phyloP scores from a whole-genome alignment of 495 filamentous ascomycete species.

The Amphirosellinia nigrospora region DNA sequence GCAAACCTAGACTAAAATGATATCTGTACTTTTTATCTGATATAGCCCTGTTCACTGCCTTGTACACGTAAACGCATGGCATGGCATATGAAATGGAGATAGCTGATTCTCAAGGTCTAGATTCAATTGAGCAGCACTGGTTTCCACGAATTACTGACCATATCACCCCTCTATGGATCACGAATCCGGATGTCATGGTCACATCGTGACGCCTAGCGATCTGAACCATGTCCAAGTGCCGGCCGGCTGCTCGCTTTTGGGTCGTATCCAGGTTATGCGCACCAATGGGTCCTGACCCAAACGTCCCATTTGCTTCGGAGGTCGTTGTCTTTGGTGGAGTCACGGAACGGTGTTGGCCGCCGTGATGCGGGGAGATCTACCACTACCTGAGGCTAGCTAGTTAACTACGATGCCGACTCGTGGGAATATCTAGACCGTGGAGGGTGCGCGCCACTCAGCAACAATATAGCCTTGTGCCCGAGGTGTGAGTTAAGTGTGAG shows the following conservation, averaged over 20 bases:
- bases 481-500: not conserved
- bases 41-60: not conserved
- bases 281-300: not conserved
- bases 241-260: not conserved
- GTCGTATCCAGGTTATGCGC: constrained; percentile 14
- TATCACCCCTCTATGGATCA: not conserved
- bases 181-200: constrained; percentile 1
- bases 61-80: not conserved
- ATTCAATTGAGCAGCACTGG: not conserved
- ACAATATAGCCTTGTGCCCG: not conserved
- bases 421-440: constrained; percentile 11
- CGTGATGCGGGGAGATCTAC: constrained; percentile 18
- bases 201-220: not conserved
- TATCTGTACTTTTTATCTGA: not conserved
- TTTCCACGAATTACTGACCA: constrained; percentile 16
- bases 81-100: not conserved
- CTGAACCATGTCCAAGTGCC: not conserved
- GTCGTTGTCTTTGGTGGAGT: constrained; percentile 8
- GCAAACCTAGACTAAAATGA: not conserved
- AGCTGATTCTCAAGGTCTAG: not conserved
- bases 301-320: not conserved
- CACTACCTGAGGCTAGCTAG: no score
- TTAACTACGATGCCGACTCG: constrained; percentile 15
- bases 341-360: constrained; percentile 8
- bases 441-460: not conserved